These are phyloP conservation scores for Meira nashicola DNA, from an alignment of 1,284 basidiomycete species.

Conservation along the genomic window DNA sequence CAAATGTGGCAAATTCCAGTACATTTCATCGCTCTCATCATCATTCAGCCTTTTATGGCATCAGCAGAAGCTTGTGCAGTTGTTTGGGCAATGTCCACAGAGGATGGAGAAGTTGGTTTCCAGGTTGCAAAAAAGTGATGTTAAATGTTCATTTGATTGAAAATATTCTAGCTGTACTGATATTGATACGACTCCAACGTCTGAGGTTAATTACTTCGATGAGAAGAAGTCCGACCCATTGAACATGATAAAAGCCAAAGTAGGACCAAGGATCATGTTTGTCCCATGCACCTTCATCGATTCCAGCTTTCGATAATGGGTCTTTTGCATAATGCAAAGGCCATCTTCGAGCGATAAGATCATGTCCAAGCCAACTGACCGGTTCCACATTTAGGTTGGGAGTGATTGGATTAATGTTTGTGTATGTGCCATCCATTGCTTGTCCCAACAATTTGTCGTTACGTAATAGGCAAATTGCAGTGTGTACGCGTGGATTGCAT, in stretches of 20 bases:
- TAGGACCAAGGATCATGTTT: constrained; percentile 31
- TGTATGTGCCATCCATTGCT: background rate
- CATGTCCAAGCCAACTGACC: constrained; percentile 54
- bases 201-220: constrained; percentile 27
- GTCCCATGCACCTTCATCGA: constrained; percentile 25
- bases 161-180: constrained; percentile 39
- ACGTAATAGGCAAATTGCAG: constrained; percentile 54
- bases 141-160: too few species aligned
- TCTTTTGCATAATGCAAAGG: constrained; percentile 17
- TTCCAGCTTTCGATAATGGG: constrained; percentile 6
- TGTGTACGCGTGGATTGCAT: constrained; percentile 56
- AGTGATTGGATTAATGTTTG: constrained; percentile 20
- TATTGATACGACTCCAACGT: constrained; percentile 35
- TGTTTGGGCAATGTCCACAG: too few species aligned
- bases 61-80: too few species aligned
- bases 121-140: too few species aligned
- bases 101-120: too few species aligned
- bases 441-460: constrained; percentile 6
- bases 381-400: constrained; percentile 33
- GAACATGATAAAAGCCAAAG: constrained; percentile 35
- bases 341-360: constrained; percentile 51
- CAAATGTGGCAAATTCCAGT: too few species aligned
- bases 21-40: too few species aligned
- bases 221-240: constrained; percentile 33
- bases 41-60: too few species aligned